phyloP scores from a whole-genome alignment of 441 rosid species.

The California macrophylla region DNA sequence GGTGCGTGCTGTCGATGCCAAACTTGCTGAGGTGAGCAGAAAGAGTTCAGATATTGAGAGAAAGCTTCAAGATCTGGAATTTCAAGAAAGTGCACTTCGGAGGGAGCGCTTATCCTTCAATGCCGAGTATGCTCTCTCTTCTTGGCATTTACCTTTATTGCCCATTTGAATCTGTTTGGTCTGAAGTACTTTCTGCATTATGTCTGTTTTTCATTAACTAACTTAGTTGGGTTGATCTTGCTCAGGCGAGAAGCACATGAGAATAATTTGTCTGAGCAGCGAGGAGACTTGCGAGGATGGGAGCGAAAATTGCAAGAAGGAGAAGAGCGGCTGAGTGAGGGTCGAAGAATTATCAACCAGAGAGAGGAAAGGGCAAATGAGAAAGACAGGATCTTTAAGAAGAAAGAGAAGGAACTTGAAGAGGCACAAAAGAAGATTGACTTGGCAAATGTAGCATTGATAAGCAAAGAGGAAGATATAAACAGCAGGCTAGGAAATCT shows the following conservation, averaged over 20 bases:
- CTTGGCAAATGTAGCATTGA: slow-evolving; percentile 44
- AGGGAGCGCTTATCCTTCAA: slow-evolving; percentile 67
- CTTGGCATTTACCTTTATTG: slow-evolving; percentile 1
- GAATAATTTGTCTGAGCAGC: slow-evolving; percentile 56
- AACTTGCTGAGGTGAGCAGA: slow-evolving; percentile 83
- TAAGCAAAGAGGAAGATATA: slow-evolving; percentile 59
- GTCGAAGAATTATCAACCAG: slow-evolving; percentile 62
- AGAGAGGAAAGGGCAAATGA: slow-evolving; percentile 92
- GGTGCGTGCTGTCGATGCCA: slow-evolving; percentile 75
- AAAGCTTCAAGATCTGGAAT: slow-evolving; percentile 69
- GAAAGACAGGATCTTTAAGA: slow-evolving; percentile 52
- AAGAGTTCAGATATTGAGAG: slow-evolving; percentile 73
- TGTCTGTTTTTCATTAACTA: neutral
- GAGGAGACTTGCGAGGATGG: slow-evolving; percentile 92
- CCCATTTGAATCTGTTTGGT: slow-evolving; percentile 5
- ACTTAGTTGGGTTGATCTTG: slow-evolving; percentile 4
- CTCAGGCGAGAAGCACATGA: slow-evolving; percentile 73
- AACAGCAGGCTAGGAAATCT: slow-evolving; percentile 47
- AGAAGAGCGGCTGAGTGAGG: slow-evolving; percentile 76
- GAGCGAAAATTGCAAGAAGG: slow-evolving; percentile 74
- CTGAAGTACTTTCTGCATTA: neutral
- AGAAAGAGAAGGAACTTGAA: slow-evolving; percentile 74
- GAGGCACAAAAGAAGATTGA: slow-evolving; percentile 66
- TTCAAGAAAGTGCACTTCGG: slow-evolving; percentile 54
- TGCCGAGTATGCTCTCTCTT: slow-evolving; percentile 51